Base-by-base conservation (phyloP, 345 rosid genomes). In the Reutealis trisperma region DNA sequence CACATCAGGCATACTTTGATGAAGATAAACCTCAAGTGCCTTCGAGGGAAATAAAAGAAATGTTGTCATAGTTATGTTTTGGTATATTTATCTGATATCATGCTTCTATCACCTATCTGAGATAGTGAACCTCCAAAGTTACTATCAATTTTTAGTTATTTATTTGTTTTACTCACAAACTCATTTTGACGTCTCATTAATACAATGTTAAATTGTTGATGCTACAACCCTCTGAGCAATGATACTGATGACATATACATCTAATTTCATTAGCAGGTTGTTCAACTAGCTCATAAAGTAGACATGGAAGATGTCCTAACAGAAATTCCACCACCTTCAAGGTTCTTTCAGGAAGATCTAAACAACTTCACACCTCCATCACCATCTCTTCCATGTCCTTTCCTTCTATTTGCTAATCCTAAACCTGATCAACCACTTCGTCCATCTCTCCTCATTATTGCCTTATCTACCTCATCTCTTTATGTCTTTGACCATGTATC, bases 271-370 rank as follows among this genome's bases (percentile, higher is more conserved):
- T 16, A 14, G 45, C 62, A 45, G 75, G 51, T 61, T 68, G n/a
- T 68, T 70, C 15, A 45, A 27, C 57, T 60, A 60, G 25, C 65
- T 42, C 27, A 24, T 14, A 49, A 37, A 63, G 30, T 74, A 81
- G 80, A 65, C 67, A 96, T 96, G 99, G 99, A 91, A 87, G 97
- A 93, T 84, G 89, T 92, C 13, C 84, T 96, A 25, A 93, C 97
- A 0, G 97, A 96, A 87, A 86, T 90, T 45, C 96, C 99, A 25
- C 98, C 96, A 52, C 98, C 99, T 71, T 92, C 99, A 55, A 90
- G 98, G 84, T 93, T 96, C 85, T 88, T 91, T 60, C 90, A 88
- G 88, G 99, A 96, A 79, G 99, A 96, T 79, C 97, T 96, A 54
- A 91, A 91, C 90, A 96, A 89, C 84, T 96, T 93, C 71, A 60